These are phyloP conservation scores for Cryptosporidium muris DNA, from an alignment of 169 alveolate genomes.

Conservation along the genomic window DNA sequence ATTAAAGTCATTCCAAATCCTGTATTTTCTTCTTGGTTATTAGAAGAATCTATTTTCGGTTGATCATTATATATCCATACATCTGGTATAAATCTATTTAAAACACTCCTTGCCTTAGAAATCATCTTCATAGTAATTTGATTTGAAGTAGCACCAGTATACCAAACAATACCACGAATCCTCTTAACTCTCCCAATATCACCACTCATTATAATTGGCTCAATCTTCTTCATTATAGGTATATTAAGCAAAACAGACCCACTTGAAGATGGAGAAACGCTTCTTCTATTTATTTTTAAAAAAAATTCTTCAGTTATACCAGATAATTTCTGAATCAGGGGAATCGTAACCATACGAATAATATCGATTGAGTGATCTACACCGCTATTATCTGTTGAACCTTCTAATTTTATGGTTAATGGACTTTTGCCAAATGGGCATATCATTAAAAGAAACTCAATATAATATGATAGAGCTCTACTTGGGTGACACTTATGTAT, in stretches of 20 bases:
- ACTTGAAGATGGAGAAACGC: conserved; percentile 80
- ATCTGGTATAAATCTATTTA: conserved; percentile 88
- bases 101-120: conserved; percentile 81
- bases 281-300: conserved; percentile 80
- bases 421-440: conserved; percentile 83
- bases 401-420: conserved; percentile 78
- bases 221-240: conserved; percentile 76
- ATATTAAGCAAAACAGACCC: conserved; percentile 81
- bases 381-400: conserved; percentile 82
- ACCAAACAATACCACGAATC: conserved; percentile 85
- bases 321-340: conserved; percentile 79
- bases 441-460: conserved; percentile 81
- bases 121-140: conserved; percentile 79
- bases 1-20: conserved; percentile 88
- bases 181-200: conserved; percentile 82
- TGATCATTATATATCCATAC: conserved; percentile 87
- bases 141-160: conserved; percentile 79
- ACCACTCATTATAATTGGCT: conserved; percentile 81
- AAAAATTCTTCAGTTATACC: conserved; percentile 78
- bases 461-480: conserved; percentile 82
- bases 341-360: conserved; percentile 75
- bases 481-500: conserved; percentile 81
- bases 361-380: conserved; percentile 77
- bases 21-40: conserved; percentile 73
- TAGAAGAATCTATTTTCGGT: conserved; percentile 72